A percentile compares a stretch with the other conserved stretches of the same genome.
These are phyloP conservation scores for Penicillium steckii DNA, from an alignment of 495 filamentous ascomycete species.

Conservation along the genomic window DNA sequence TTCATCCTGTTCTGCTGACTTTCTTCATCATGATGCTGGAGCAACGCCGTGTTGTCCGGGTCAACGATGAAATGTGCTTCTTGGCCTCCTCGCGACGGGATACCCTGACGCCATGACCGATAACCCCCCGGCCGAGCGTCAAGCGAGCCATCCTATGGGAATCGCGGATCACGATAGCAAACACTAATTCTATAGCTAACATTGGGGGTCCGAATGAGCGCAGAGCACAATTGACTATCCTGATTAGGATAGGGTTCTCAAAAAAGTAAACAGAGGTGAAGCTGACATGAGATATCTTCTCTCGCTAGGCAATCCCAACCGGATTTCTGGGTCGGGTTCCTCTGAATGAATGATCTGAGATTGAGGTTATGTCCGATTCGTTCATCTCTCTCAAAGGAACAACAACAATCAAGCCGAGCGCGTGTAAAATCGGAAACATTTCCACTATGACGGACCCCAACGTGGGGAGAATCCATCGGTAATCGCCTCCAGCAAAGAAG, in stretches of 20 bases:
- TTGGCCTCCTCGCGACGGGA: neutral
- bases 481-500: conserved; percentile 1
- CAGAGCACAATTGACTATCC: neutral
- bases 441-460: neutral
- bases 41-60: neutral
- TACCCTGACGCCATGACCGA: neutral
- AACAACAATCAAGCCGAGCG: too few species aligned
- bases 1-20: neutral
- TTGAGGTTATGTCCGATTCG: too few species aligned
- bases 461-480: neutral
- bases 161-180: neutral
- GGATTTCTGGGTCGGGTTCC: too few species aligned
- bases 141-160: neutral
- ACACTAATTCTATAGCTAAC: neutral
- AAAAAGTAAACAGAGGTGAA: neutral
- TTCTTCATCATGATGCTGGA: neutral
- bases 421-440: neutral
- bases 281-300: neutral
- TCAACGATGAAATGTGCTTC: neutral
- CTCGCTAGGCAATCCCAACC: too few species aligned
- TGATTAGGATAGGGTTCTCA: neutral
- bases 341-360: too few species aligned
- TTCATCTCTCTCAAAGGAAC: neutral
- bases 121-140: neutral
- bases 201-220: neutral